Conservation (phyloP, 768 basidiomycete genomes). For the Russula dissimulans region DNA sequence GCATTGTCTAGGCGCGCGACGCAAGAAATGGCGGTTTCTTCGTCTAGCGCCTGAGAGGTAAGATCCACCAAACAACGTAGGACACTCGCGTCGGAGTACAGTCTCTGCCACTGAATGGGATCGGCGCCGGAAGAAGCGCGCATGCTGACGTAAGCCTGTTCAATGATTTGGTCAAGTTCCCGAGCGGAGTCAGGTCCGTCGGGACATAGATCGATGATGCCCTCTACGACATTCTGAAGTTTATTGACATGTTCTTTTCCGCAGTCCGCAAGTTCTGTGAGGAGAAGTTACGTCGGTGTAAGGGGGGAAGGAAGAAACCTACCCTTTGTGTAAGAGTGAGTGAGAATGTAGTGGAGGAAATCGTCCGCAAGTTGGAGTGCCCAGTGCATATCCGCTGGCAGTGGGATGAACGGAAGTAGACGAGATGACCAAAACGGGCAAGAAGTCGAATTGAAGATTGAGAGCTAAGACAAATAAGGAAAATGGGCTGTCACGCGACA, state of each 20-base stretch:
- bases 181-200: constrained; percentile 1
- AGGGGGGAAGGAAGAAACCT: constrained; percentile 28
- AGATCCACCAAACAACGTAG: constrained; percentile 40
- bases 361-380: constrained; percentile 8
- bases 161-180: constrained; percentile 36
- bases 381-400: neutral
- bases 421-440: constrained; percentile 7
- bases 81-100: constrained; percentile 72
- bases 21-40: constrained; percentile 30
- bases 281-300: neutral
- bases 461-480: constrained; percentile 20
- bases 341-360: neutral
- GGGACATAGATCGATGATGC: neutral
- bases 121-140: constrained; percentile 28
- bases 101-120: constrained; percentile 46
- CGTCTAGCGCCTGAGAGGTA: constrained; percentile 13
- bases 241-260: constrained; percentile 29
- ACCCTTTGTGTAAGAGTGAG: constrained; percentile 6
- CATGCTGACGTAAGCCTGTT: constrained; percentile 43
- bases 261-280: constrained; percentile 13
- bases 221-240: constrained; percentile 10
- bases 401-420: constrained; percentile 1
- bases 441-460: constrained; percentile 12
- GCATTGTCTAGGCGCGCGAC: constrained; percentile 65
- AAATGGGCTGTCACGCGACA: constrained; percentile 18